Conservation (phyloP, 2,329 filamentous ascomycete genomes). For the Pestalotiopsis sp. region DNA sequence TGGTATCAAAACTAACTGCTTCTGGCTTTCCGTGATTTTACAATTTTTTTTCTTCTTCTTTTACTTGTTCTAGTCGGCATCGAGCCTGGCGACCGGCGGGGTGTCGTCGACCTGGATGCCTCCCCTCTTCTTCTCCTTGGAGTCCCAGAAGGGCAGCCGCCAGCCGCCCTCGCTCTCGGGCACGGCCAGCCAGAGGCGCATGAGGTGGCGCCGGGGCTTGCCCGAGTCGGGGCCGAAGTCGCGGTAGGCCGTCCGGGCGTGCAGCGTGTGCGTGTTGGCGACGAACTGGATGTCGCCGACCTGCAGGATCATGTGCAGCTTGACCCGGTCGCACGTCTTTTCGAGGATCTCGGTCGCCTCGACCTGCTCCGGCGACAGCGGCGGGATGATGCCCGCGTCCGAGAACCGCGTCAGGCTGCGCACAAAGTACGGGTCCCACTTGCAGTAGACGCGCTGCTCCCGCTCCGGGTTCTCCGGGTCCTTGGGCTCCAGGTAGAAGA, state of each 20-base stretch:
- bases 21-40: neutral
- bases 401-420: slow-evolving; percentile 74
- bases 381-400: slow-evolving; percentile 69
- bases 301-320: slow-evolving; percentile 83
- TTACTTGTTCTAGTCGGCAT: slow-evolving; percentile 63
- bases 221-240: slow-evolving; percentile 63
- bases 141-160: slow-evolving; percentile 81
- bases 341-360: slow-evolving; percentile 72
- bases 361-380: slow-evolving; percentile 67
- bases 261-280: slow-evolving; percentile 76
- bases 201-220: slow-evolving; percentile 70
- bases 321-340: slow-evolving; percentile 69
- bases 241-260: slow-evolving; percentile 79
- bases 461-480: slow-evolving; percentile 41
- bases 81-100: slow-evolving; percentile 70
- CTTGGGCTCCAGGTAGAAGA: slow-evolving; percentile 73
- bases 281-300: slow-evolving; percentile 89
- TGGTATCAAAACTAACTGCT: neutral
- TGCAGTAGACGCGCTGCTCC: slow-evolving; percentile 70
- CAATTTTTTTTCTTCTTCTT: neutral
- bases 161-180: slow-evolving; percentile 83
- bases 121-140: slow-evolving; percentile 79
- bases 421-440: slow-evolving; percentile 91
- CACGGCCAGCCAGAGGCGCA: slow-evolving; percentile 82
- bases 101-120: slow-evolving; percentile 86